These are phyloP conservation scores for Phyllosticta ampelicida DNA, from an alignment of 2,329 filamentous ascomycete species.

Conservation along the genomic window DNA sequence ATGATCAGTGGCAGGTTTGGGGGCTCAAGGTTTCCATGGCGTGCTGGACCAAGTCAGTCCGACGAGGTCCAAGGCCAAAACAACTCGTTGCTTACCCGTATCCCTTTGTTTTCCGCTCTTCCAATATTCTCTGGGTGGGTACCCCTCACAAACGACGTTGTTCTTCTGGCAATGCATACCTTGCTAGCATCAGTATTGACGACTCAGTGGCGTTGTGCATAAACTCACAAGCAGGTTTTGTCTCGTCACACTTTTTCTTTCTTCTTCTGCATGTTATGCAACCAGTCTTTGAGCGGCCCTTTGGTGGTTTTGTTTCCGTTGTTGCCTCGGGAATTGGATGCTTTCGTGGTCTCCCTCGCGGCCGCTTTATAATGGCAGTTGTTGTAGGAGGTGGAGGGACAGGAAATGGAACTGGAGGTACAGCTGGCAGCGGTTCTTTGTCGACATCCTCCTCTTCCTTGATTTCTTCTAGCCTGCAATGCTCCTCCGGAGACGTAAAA, in stretches of 20 bases:
- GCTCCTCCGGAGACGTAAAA: neutral
- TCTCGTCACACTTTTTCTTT: conserved; percentile 51
- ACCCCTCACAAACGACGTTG: conserved; percentile 82
- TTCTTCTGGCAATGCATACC: conserved; percentile 82
- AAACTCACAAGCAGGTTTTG: conserved; percentile 33
- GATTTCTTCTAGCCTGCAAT: conserved; percentile 24
- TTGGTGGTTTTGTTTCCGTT: conserved; percentile 58
- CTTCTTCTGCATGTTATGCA: conserved; percentile 49
- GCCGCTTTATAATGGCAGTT: conserved; percentile 26
- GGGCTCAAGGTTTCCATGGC: conserved; percentile 26
- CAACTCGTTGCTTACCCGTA: conserved; percentile 36
- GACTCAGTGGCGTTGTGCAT: neutral
- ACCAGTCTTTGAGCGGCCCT: conserved; percentile 53
- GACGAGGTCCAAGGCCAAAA: conserved; percentile 1
- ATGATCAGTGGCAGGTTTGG: conserved; percentile 52
- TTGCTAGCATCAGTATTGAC: neutral
- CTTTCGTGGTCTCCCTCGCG: conserved; percentile 71
- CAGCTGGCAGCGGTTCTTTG: conserved; percentile 12
- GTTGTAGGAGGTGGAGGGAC: conserved; percentile 13
- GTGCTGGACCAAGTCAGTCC: conserved; percentile 12
- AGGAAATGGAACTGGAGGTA: conserved; percentile 22
- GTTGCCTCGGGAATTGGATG: conserved; percentile 54
- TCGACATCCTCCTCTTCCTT: conserved; percentile 43
- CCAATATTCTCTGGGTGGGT: conserved; percentile 79
- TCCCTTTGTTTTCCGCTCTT: conserved; percentile 70